Percentiles rank a stretch among this genome's conserved stretches.
These are phyloP conservation scores for Penicillium pancosmium DNA, from an alignment of 495 filamentous ascomycete genomes.

Conservation along the genomic window DNA sequence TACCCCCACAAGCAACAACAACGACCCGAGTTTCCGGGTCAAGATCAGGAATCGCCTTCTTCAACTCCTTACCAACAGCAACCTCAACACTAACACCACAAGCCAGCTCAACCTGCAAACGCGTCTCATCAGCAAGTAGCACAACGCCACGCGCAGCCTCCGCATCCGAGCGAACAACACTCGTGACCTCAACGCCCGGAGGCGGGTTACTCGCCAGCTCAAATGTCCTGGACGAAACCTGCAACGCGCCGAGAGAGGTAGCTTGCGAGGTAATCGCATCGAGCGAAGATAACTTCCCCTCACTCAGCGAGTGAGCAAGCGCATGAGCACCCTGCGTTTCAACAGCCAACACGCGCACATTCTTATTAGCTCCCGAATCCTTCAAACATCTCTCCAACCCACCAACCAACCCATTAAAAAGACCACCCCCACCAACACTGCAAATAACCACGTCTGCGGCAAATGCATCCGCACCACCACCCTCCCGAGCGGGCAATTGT, in stretches of 20 bases:
- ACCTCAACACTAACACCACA: conserved; percentile 75
- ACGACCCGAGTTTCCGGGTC: conserved; percentile 68
- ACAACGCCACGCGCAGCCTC: conserved; percentile 76
- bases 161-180: conserved; percentile 70
- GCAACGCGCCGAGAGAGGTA: conserved; percentile 69
- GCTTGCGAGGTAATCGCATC: conserved; percentile 76
- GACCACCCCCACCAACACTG: conserved; percentile 83
- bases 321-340: conserved; percentile 80
- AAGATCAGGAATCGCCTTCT: conserved; percentile 56
- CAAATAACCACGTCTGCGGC: conserved; percentile 71
- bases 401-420: conserved; percentile 74
- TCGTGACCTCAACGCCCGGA: conserved; percentile 52
- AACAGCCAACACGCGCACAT: conserved; percentile 65
- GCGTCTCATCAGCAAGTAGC: conserved; percentile 73
- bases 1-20: conserved; percentile 83
- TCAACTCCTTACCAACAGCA: conserved; percentile 46
- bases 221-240: conserved; percentile 70
- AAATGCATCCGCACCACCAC: conserved; percentile 18
- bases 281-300: conserved; percentile 61
- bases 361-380: conserved; percentile 13
- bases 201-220: conserved; percentile 51
- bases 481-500: conserved; percentile 47
- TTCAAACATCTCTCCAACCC: conserved; percentile 58
- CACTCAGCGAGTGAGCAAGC: conserved; percentile 58
- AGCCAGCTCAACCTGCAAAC: conserved; percentile 77